Evolutionary conservation across 176 grass and related monocot species (phyloP), one percentile per base, ranked within the genome.

Genomic region (Saccharum officinarum): DNA sequence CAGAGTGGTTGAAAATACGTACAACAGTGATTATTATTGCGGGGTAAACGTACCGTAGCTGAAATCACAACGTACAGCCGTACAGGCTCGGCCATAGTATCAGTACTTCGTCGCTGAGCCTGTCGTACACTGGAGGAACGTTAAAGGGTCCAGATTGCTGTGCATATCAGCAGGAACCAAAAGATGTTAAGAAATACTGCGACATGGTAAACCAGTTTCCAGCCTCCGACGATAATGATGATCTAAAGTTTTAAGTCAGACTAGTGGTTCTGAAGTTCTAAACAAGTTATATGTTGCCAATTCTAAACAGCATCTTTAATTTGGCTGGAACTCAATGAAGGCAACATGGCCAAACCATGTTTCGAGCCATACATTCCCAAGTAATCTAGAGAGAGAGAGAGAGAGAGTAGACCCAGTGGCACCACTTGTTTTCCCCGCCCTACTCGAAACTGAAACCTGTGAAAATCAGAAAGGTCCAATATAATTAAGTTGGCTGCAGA

Each of bases 361-460:
- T 46, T 46, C 23, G 10, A 41, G n/a, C 13, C 40, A 73, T 71
- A 25, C 12, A 2, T 26, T 23, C 25, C 40, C n/a, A n/a, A 28
- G 11, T 8, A 46, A 8, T 23, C 9, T 28, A 28, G 11, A 22
- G n/a, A 44, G 0, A 25, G 11, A 22, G n/a, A 44, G 0, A 25
- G 11, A 2, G 14, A 30, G 0, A 28, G 41, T 46, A 45, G 40
- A 28, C 46, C 70, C 38, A 23, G 68, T 22, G 38, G 36, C 37
- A 23, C 10, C 37, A 20, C 20, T 71, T 71, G 39, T 38, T 10
- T 41, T 3, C 22, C 68, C 37, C 6, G 6, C 41, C n/a, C 70
- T 73, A 73, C 22, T 28, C 22, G 12, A 73, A 73, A 73, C 70
- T 46, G 70, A 73, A 73, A 73, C 41, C 40, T 73, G 70, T 9